Percentiles rank a stretch among this genome's conserved stretches.
phyloP scores from a whole-genome alignment of 116 monocot genomes.

The Dioscorea cayenensis region DNA sequence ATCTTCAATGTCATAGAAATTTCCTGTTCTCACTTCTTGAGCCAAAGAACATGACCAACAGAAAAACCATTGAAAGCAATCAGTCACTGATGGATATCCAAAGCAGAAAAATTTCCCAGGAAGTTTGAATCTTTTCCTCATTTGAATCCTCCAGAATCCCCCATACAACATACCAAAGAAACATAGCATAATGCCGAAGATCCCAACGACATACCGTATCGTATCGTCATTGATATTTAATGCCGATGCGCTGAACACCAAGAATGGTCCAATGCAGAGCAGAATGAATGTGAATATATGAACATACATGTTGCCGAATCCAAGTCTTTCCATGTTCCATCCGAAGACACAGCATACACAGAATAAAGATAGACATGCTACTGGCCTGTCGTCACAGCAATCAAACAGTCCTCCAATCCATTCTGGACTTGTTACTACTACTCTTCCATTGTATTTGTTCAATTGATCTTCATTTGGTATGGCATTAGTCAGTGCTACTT shows the following conservation, averaged over 20 bases:
- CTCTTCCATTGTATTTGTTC: background rate
- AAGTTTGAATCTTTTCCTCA: slow-evolving; percentile 31
- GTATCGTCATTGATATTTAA: slow-evolving; percentile 21
- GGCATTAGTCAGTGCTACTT: background rate
- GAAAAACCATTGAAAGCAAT: slow-evolving; percentile 22
- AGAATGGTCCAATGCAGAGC: slow-evolving; percentile 14
- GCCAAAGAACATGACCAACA: slow-evolving; percentile 32
- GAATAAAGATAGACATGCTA: slow-evolving; percentile 18
- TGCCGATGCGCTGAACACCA: slow-evolving; percentile 21
- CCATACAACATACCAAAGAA: slow-evolving; percentile 25
- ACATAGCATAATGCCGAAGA: slow-evolving; percentile 9
- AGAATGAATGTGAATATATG: slow-evolving; percentile 23
- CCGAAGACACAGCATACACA: slow-evolving; percentile 30
- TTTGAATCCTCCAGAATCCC: slow-evolving; percentile 32
- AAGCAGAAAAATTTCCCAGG: slow-evolving; percentile 19
- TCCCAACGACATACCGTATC: slow-evolving; percentile 9
- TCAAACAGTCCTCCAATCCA: slow-evolving; percentile 23
- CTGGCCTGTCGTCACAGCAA: slow-evolving; percentile 21
- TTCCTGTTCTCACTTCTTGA: slow-evolving; percentile 35
- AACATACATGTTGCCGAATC: slow-evolving; percentile 17
- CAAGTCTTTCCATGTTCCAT: slow-evolving; percentile 21
- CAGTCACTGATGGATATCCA: slow-evolving; percentile 11
- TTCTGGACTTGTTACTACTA: slow-evolving; percentile 13
- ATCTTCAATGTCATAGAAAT: slow-evolving; percentile 31
- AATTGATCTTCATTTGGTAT: background rate